Evolutionary conservation across 305 asterid species (phyloP).

Genomic region (Plantago rigida): DNA sequence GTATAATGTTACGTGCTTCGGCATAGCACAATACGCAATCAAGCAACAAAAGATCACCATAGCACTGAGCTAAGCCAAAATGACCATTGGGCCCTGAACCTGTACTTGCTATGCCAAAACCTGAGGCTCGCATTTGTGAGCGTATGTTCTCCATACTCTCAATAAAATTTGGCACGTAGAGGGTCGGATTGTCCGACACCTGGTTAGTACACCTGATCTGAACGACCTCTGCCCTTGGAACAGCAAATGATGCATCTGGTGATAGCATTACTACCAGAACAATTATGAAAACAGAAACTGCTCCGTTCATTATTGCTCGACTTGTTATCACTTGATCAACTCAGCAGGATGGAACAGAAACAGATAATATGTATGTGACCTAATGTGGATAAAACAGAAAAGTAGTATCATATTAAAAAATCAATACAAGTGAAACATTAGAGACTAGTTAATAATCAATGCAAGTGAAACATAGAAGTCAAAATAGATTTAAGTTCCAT

Average conservation of each 20-base stretch:
- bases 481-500: no score
- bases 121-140: not conserved
- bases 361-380: no score
- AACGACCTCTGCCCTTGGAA: slow-evolving; percentile 3
- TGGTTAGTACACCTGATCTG: not conserved
- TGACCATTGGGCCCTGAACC: not conserved
- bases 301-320: not conserved
- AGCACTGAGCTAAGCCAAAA: slow-evolving; percentile 11
- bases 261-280: not conserved
- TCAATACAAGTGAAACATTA: no score
- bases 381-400: no score
- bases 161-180: slow-evolving; percentile 1
- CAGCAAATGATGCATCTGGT: slow-evolving; percentile 2
- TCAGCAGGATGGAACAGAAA: no score
- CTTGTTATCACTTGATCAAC: not conserved
- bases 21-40: slow-evolving; percentile 6
- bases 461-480: no score
- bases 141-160: slow-evolving; percentile 2
- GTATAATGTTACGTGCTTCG: not conserved
- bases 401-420: no score
- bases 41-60: slow-evolving; percentile 5
- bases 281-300: not conserved
- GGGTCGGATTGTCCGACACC: not conserved
- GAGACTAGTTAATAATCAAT: no score
- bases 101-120: not conserved